These are phyloP conservation scores for Ensete ventricosum DNA, from an alignment of 176 grass and related monocot genomes.

Conservation along the genomic window DNA sequence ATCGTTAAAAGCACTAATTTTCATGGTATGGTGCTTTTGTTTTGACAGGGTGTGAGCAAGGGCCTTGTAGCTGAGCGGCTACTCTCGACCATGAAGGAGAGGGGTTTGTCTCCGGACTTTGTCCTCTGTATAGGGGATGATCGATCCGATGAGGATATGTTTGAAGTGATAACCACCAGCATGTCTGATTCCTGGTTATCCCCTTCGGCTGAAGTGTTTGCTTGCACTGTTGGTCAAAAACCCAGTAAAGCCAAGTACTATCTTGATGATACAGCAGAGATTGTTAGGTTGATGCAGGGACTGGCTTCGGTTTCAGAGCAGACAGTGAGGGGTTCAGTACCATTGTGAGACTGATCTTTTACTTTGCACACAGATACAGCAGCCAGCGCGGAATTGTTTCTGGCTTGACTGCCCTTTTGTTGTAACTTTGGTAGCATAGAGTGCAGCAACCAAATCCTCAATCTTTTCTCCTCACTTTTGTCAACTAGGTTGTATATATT, in stretches of 20 bases:
- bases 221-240: constrained; percentile 79
- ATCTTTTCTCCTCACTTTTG: background rate
- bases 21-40: background rate
- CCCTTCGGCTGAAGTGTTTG: constrained; percentile 56
- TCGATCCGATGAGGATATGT: constrained; percentile 92
- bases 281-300: constrained; percentile 58
- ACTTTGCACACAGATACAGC: background rate
- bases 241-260: constrained; percentile 98
- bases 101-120: constrained; percentile 44
- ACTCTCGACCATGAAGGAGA: constrained; percentile 40
- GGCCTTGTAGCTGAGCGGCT: constrained; percentile 53
- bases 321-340: background rate
- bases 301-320: constrained; percentile 69
- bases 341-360: background rate
- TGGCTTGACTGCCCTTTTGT: background rate
- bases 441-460: background rate
- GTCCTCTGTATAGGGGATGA: constrained; percentile 81
- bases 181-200: constrained; percentile 24
- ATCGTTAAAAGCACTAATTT: background rate
- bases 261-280: constrained; percentile 65
- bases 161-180: constrained; percentile 64
- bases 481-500: background rate
- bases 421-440: background rate
- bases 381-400: background rate
- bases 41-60: constrained; percentile 65